Evolutionary conservation across 805 yeast genomes (phyloP), one percentile per base, ranked within the genome.

Genomic region (Saccharomycopsis malanga): DNA sequence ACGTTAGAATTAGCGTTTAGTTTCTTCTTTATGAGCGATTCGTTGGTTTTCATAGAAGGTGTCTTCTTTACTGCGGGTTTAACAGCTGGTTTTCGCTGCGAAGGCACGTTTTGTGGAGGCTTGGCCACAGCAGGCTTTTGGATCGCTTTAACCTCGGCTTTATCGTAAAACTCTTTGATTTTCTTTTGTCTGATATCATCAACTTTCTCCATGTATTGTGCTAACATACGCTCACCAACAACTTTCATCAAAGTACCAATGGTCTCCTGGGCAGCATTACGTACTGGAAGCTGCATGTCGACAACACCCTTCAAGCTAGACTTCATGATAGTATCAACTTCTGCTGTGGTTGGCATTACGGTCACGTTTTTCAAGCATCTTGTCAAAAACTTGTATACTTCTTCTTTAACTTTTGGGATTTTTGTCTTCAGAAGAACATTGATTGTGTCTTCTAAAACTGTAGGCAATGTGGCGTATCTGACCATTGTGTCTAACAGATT

Each of bases 211-310:
- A 87, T 60, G 40, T 72, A 72, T 3, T 73, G 68, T 43, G 67
- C 76, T 54, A 87, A 64, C 44, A 77, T 81, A 44, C 88, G 68
- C 57, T 77, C 83, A 0, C 96, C 96, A 12, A 81, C 72, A n/a
- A 87, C 73, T 61, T 84, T 87, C 82, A 86, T 81, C 42, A 88
- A 62, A 0, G 85, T 78, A 4, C 96, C 98, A 32, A 88, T 73
- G 55, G 81, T 71, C 57, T 82, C 85, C 39, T 87, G 82, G 0
- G 91, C 83, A 3, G 81, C 79, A 43, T 80, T 76, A 59, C 98
- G 76, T 2, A 86, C 82, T 1, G 91, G 85, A 41, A 87, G 94
- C 59, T 83, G 85, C 0, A 95, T 80, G 55, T 93, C 98, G 35
- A 76, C 70, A 36, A 87, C 73, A n/a, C 86, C 68, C 56, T 81